Evolutionary conservation across 1,284 basidiomycete species (phyloP), one percentile per base, ranked within the genome.

Genomic region (Ustilago loliicola): DNA sequence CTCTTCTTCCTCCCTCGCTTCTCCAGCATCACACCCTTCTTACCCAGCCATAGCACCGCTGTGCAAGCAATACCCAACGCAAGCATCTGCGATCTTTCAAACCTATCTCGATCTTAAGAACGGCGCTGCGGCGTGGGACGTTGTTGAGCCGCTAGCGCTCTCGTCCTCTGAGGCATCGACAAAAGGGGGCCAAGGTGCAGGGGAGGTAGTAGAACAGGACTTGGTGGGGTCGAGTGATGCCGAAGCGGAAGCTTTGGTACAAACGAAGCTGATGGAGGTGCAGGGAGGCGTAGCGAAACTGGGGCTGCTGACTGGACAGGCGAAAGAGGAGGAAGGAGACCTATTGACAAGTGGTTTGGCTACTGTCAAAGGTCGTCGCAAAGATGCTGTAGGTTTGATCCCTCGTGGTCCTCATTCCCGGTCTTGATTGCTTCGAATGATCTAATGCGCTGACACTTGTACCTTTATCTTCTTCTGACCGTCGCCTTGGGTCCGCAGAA

Each of bases 51-150:
- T 80, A n/a, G 67, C 66, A n/a, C 48, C 72, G 1, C 47, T 80
- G 17, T 77, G 77, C 30, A 27, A 51, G 21, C 55, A 32, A 25
- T 86, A 84, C 52, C 83, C 86, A 6, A n/a, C 52, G 0, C 86
- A 87, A 58, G 75, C 83, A 10, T 61, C 77, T 0, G 66, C 86
- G 2, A 72, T 87, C 36, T 79, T 85, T 23, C 87, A 87, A 47
- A 72, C 86, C 15, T 85, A 73, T 38, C 66, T 78, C 29, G 87
- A 87, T 65, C 79, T 87, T 23, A 74, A 75, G 25, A 76, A 82
- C 61, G 76, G 77, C 11, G 81, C 82, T 15, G 67, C 74, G 25
- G 66, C 74, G 2, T 85, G 83, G 83, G 68, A 72, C 10, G 50
- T 75, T n/a, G 69, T 85, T 13, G 70, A 73, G 9, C 66, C 75